Evolutionary conservation across 257 asterid species (phyloP).

Genomic region (Lycium ferocissimum): DNA sequence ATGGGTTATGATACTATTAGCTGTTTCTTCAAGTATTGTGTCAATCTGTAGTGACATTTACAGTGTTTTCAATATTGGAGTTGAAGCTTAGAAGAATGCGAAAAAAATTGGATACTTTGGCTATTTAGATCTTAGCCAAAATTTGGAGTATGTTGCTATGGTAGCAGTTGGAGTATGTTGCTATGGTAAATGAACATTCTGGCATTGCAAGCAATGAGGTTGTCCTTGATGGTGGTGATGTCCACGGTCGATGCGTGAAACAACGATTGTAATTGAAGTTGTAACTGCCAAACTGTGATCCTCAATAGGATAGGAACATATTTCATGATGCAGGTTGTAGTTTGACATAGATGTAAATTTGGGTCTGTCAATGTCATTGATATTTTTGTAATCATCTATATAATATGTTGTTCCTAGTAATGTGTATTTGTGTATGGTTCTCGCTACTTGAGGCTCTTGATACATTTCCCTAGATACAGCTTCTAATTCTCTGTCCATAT

Average conservation of each 20-base stretch:
- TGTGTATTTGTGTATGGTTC: background rate
- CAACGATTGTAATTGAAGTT: too few relatives aligned
- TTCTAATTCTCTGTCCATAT: conserved; percentile 13
- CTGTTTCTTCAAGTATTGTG: conserved; percentile 78
- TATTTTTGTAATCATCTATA: conserved; percentile 13
- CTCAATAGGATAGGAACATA: background rate
- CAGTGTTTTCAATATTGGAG: conserved; percentile 52
- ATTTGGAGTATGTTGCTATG: too few relatives aligned
- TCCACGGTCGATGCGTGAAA: too few relatives aligned
- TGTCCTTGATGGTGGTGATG: too few relatives aligned
- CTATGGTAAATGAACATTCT: too few relatives aligned
- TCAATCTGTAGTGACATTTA: conserved; percentile 90
- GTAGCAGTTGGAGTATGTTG: conserved; percentile 36
- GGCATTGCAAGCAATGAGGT: too few relatives aligned
- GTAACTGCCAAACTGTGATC: background rate
- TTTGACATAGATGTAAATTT: conserved; percentile 29
- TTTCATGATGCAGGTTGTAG: conserved; percentile 20
- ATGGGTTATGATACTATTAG: conserved; percentile 76
- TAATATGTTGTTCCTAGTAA: background rate
- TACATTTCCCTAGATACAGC: background rate
- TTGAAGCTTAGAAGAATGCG: conserved; percentile 33
- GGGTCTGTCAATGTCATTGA: conserved; percentile 14
- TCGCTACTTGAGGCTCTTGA: background rate
- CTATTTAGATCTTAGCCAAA: too few relatives aligned
- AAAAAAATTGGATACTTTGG: too few relatives aligned